Evolutionary conservation across 768 basidiomycete genomes (phyloP).

Genomic region (Phlebiopsis flavidoalba): DNA sequence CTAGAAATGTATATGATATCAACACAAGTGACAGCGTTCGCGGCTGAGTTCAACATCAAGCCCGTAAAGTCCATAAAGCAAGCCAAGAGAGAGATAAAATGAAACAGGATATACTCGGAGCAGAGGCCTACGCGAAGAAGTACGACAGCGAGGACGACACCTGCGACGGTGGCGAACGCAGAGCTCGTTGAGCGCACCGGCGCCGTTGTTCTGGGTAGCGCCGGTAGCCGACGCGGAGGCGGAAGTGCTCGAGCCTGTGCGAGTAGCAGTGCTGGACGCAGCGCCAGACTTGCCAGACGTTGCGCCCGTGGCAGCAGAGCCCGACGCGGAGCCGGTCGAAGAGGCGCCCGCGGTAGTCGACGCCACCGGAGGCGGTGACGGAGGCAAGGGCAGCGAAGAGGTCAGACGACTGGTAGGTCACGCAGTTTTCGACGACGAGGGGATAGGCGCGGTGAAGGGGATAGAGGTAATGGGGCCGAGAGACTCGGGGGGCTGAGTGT

Average conservation of each 20-base stretch:
- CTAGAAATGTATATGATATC: too few relatives aligned
- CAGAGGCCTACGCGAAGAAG: slow-evolving; percentile 26
- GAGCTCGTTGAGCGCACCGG: slow-evolving; percentile 24
- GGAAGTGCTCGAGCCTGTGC: not conserved
- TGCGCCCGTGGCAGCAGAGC: not conserved
- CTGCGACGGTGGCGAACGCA: slow-evolving; percentile 24
- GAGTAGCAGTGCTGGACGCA: not conserved
- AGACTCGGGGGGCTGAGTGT: slow-evolving; percentile 44
- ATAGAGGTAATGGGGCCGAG: slow-evolving; percentile 38
- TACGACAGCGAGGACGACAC: slow-evolving; percentile 30
- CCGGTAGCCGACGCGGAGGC: slow-evolving; percentile 15
- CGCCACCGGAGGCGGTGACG: not conserved
- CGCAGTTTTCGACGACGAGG: slow-evolving; percentile 42
- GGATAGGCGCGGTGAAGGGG: slow-evolving; percentile 36
- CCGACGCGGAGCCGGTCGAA: slow-evolving; percentile 1
- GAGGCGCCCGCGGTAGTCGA: slow-evolving; percentile 7
- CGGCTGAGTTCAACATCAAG: not conserved
- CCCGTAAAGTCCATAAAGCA: not conserved
- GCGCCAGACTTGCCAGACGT: slow-evolving; percentile 2
- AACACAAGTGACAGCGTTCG: too few relatives aligned
- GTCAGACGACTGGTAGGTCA: slow-evolving; percentile 29
- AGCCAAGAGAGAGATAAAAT: not conserved
- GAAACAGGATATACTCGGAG: not conserved
- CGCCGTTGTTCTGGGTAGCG: slow-evolving; percentile 12
- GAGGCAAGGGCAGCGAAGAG: slow-evolving; percentile 28